Percentiles rank a stretch among this genome's conserved stretches.
Evolutionary conservation across 2,329 filamentous ascomycete genomes (phyloP).

Genomic region (Trichoderma simmonsii): DNA sequence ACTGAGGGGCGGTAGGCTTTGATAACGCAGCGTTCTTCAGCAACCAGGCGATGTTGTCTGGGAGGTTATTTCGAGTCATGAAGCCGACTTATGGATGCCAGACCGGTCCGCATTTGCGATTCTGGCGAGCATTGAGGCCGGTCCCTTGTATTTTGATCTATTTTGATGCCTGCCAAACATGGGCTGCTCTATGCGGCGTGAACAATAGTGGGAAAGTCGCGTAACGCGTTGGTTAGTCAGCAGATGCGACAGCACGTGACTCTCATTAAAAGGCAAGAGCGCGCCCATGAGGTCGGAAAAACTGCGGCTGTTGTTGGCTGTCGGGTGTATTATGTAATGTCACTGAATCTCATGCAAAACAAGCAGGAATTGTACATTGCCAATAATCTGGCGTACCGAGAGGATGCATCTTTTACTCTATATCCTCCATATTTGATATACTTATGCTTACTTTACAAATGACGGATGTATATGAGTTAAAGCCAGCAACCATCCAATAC

Average conservation of each 20-base stretch:
- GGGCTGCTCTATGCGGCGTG: background rate
- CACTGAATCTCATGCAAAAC: background rate
- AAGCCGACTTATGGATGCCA: slow-evolving; percentile 37
- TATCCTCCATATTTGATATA: background rate
- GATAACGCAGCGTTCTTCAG: slow-evolving; percentile 45
- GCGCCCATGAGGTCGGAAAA: background rate
- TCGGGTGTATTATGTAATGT: background rate
- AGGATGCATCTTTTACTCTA: background rate
- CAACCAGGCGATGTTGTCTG: slow-evolving; percentile 57
- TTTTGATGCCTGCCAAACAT: background rate
- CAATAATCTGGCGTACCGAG: background rate
- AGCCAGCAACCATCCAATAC: background rate
- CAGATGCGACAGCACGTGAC: slow-evolving; percentile 25
- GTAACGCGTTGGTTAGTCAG: slow-evolving; percentile 36
- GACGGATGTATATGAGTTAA: background rate
- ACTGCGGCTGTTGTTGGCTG: background rate
- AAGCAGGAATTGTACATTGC: background rate
- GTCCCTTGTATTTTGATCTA: background rate
- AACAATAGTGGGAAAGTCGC: slow-evolving; percentile 22
- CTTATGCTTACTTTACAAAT: background rate
- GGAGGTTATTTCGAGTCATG: slow-evolving; percentile 62
- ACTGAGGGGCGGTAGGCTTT: slow-evolving; percentile 39
- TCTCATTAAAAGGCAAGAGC: background rate
- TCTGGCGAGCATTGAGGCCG: slow-evolving; percentile 25
- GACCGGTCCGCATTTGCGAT: slow-evolving; percentile 23